Evolutionary conservation across 176 grass and related monocot genomes (phyloP), one percentile per base, ranked within the genome.

Genomic region (Areca catechu): DNA sequence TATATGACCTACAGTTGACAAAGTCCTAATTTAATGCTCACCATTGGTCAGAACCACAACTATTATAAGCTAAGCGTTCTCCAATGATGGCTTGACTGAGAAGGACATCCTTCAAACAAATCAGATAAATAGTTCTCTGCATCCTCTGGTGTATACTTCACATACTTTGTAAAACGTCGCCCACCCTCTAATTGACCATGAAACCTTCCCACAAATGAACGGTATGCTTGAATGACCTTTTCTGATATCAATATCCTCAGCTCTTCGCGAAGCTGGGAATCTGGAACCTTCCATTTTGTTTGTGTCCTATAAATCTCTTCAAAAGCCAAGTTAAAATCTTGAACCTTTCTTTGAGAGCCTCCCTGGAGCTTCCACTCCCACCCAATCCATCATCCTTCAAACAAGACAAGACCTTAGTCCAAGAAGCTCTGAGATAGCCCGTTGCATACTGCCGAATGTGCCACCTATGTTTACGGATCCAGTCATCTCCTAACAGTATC

Each of bases 91-190:
- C 19, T 71, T 20, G 56, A 59, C 15, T 48, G 57, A 2, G 22
- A 14, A 15, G 57, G 6, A 24, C 53, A 34, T 24, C 93, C 93
- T 80, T 98, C 93, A 57, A 98, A 98, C 50, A 98, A 82, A 80
- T 98, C 84, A 14, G 78, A 72, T 29, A 98, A 82, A 21, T 80
- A 85, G 55, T 83, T 85, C 63, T 98, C 93, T 63, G 92, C 60
- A 78, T 98, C 93, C 23, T 98, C 93, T 56, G 76, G 57, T 66
- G 37, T 88, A 71, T 98, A 98, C 65, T 98, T 98, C 66, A 98
- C 73, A 63, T 79, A 98, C 79, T 27, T 92, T 43, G 77, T 43
- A 4, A 63, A 73, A 76, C 53, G 67, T 69, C 84, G 80, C 62
- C 72, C 81, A 7, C 89, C 84, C 65, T 98, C 84, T 53, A 98